phyloP scores from a whole-genome alignment of 1,139 yeast species.

The Yamadazyma conglobata region DNA sequence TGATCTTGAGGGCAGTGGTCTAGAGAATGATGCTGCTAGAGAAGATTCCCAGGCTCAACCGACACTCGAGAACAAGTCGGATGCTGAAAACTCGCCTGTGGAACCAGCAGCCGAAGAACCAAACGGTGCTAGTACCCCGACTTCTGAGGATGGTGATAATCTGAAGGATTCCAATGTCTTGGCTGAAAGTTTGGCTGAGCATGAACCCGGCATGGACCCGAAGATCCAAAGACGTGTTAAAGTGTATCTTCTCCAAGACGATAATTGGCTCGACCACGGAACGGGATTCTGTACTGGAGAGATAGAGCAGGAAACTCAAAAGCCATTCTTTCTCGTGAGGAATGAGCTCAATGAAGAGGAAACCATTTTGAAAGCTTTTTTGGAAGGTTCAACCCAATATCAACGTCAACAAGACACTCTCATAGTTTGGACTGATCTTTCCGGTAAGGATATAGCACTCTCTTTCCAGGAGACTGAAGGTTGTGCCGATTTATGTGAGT shows the following conservation, averaged over 20 bases:
- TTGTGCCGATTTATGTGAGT: conserved; percentile 79
- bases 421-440: conserved; percentile 87
- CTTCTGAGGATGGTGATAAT: neutral
- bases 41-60: no score
- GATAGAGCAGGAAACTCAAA: conserved; percentile 32
- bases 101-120: no score
- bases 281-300: conserved; percentile 88
- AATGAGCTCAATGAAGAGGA: conserved; percentile 65
- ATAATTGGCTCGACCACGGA: conserved; percentile 90
- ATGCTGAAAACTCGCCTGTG: no score
- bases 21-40: no score
- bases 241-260: conserved; percentile 76
- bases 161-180: neutral
- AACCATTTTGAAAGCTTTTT: conserved; percentile 57
- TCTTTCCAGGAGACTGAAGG: conserved; percentile 93
- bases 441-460: conserved; percentile 79
- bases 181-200: no score
- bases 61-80: no score
- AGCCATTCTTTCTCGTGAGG: conserved; percentile 67
- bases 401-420: conserved; percentile 94
- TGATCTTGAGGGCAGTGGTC: no score
- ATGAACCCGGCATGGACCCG: no score
- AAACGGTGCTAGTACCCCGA: no score
- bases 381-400: conserved; percentile 76
- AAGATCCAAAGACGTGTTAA: conserved; percentile 72